These are phyloP conservation scores for Diaporthe sp. DNA, from an alignment of 2,329 filamentous ascomycete genomes.

Conservation along the genomic window DNA sequence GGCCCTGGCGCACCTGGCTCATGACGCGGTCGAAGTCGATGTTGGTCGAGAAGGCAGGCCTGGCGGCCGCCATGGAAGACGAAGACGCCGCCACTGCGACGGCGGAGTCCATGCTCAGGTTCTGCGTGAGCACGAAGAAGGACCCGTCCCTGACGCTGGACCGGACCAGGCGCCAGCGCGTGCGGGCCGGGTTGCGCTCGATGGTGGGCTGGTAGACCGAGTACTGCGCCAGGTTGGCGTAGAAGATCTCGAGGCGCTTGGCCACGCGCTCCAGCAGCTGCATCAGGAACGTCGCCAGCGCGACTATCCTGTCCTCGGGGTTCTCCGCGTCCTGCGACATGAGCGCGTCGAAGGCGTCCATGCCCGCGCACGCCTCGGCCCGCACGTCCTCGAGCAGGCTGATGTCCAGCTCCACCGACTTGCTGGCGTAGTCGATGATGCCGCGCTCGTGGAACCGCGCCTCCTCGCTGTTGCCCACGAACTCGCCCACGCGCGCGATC, in stretches of 20 bases:
- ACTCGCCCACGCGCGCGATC: slow-evolving; percentile 64
- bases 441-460: slow-evolving; percentile 66
- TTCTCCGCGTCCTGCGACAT: slow-evolving; percentile 55
- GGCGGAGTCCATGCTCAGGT: slow-evolving; percentile 49
- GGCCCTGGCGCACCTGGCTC: slow-evolving; percentile 56
- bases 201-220: slow-evolving; percentile 66
- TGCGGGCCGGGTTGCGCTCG: slow-evolving; percentile 66
- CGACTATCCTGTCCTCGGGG: slow-evolving; percentile 55
- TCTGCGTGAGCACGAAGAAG: slow-evolving; percentile 63
- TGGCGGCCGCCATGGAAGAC: slow-evolving; percentile 38
- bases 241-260: slow-evolving; percentile 65
- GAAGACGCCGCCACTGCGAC: slow-evolving; percentile 45
- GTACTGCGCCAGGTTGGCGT: slow-evolving; percentile 62
- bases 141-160: slow-evolving; percentile 64
- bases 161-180: slow-evolving; percentile 65
- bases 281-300: slow-evolving; percentile 62
- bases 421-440: slow-evolving; percentile 64
- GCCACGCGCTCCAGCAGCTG: slow-evolving; percentile 68
- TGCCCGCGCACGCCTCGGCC: slow-evolving; percentile 66
- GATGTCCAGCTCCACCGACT: slow-evolving; percentile 65
- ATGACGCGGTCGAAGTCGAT: slow-evolving; percentile 63
- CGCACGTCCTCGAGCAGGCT: slow-evolving; percentile 67
- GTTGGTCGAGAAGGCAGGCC: slow-evolving; percentile 47
- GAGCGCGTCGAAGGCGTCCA: slow-evolving; percentile 67
- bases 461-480: slow-evolving; percentile 61